phyloP scores from a whole-genome alignment of 2,329 filamentous ascomycete genomes.

The Camillea tinctor region DNA sequence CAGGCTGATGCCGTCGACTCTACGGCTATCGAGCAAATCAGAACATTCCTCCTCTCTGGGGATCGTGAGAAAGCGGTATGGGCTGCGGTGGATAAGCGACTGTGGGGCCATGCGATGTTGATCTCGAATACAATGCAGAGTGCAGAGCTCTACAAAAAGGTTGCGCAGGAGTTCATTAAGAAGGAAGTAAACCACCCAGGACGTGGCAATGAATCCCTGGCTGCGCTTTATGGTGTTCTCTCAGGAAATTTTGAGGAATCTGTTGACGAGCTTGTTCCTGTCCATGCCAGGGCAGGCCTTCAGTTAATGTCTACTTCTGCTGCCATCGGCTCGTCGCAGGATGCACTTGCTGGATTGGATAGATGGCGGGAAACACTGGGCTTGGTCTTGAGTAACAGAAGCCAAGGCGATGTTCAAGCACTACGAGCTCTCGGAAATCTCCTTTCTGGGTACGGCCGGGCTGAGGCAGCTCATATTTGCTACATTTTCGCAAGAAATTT shows the following conservation, averaged over 20 bases:
- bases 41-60: constrained; percentile 71
- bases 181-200: constrained; percentile 86
- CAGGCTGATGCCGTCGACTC: constrained; percentile 68
- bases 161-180: constrained; percentile 91
- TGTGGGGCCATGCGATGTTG: constrained; percentile 96
- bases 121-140: constrained; percentile 73
- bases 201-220: constrained; percentile 80
- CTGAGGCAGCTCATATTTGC: constrained; percentile 91
- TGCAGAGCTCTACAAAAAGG: constrained; percentile 83
- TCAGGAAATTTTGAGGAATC: constrained; percentile 94
- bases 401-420: constrained; percentile 72
- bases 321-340: constrained; percentile 59
- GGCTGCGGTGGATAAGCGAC: constrained; percentile 85
- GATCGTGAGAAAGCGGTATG: constrained; percentile 90
- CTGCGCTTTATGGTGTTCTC: constrained; percentile 88
- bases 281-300: constrained; percentile 86
- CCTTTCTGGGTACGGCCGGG: constrained; percentile 78
- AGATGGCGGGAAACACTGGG: constrained; percentile 91
- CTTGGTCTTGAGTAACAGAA: constrained; percentile 85
- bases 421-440: constrained; percentile 79
- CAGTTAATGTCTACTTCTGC: constrained; percentile 82
- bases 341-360: constrained; percentile 80
- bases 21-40: constrained; percentile 68
- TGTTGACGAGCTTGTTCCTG: constrained; percentile 91
- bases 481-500: constrained; percentile 78